Evolutionary conservation across 768 basidiomycete species (phyloP), one percentile per base, ranked within the genome.

Genomic region (Mycena epipterygia): DNA sequence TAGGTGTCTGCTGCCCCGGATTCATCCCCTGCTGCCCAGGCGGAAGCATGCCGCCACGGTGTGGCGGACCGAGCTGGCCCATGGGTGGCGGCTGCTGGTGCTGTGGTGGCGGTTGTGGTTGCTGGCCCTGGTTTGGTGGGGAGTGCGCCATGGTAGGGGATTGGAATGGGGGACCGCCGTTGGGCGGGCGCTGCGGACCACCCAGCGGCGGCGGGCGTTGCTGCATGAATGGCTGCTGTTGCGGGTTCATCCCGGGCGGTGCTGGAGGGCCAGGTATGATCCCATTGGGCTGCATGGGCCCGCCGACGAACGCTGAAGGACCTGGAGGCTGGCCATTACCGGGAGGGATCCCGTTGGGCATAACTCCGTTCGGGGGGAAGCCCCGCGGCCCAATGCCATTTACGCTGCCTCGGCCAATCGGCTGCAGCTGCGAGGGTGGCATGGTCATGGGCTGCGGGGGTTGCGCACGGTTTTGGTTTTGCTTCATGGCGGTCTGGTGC

Each of bases 81-180:
- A 89, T 87, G 6, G 84, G 82, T 29, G 80, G 78, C 57, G 76
- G 81, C 44, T 30, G 30, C 30, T 76, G 81, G 52, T 83, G 79
- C 72, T 78, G 75, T 32, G 33, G 65, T 8, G 53, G 61, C 44
- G 52, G 55, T 19, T 71, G 77, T 1, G 59, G 42, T 55, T 62
- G 75, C 55, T 55, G 70, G 59, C 80, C 79, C 11, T 76, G 77
- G 52, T 86, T 86, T 70, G 90, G 90, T 0, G 89, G 87, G 5
- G 90, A 90, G 58, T 88, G 86, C 2, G 89, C 83, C 79, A 92
- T 90, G 2, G 87, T 90, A 5, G 91, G 91, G 25, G 90, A 91
- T 46, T 86, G 89, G 78, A 89, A 92, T 12, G 88, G 87, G 17
- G 81, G 70, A 4, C 71, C 78, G 17, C 86, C 89, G 63, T 87